Conservation (phyloP, 139 green algal genomes). For the Micromonas pusilla region DNA sequence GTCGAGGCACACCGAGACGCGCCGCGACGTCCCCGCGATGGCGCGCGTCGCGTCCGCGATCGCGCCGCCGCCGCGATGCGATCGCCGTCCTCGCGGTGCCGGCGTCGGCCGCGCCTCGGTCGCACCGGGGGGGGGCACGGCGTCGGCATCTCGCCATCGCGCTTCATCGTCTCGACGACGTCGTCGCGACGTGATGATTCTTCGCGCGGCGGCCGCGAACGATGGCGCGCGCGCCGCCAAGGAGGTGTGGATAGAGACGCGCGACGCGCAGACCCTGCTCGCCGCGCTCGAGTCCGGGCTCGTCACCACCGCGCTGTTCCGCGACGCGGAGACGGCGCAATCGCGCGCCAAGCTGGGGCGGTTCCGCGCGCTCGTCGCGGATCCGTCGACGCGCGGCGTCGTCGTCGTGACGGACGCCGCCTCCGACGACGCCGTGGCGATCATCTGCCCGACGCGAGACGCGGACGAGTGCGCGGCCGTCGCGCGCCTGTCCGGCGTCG, state of each 20-base stretch:
- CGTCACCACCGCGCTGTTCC: not conserved
- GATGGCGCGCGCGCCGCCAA: not conserved
- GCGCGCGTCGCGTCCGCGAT: too few relatives aligned
- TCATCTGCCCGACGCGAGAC: not conserved
- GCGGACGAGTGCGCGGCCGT: not conserved
- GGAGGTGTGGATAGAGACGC: conserved; percentile 6
- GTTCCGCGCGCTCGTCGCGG: not conserved
- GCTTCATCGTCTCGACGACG: too few relatives aligned
- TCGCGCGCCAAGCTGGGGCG: not conserved
- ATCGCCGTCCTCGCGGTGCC: too few relatives aligned
- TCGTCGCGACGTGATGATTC: too few relatives aligned
- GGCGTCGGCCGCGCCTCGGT: too few relatives aligned
- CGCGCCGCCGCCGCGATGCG: too few relatives aligned
- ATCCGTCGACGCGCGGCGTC: too few relatives aligned
- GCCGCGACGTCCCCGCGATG: too few relatives aligned
- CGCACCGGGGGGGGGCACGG: too few relatives aligned
- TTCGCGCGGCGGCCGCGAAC: too few relatives aligned
- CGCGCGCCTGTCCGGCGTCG: not conserved
- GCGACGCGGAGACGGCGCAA: not conserved
- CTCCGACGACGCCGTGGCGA: not conserved
- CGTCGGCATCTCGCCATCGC: too few relatives aligned
- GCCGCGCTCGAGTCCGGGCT: not conserved
- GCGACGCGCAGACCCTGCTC: not conserved
- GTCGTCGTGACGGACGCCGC: not conserved
- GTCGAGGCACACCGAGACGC: too few relatives aligned